Conservation (phyloP, 768 basidiomycete genomes). For the Suillus spraguei region DNA sequence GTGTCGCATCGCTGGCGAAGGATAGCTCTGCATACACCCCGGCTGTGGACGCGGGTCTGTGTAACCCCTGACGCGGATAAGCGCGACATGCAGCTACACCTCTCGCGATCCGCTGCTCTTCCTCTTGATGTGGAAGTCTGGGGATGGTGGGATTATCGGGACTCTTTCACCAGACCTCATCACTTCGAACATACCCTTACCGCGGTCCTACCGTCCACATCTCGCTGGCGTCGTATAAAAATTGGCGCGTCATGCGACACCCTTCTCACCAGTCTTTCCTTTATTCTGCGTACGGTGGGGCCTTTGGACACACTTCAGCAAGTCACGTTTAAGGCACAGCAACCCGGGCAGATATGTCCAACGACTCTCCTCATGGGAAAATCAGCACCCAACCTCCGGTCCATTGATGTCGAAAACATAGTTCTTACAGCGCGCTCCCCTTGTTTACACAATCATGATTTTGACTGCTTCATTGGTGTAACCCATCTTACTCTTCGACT, state of each 20-base stretch:
- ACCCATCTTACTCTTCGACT: conserved; percentile 31
- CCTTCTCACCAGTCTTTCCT: conserved; percentile 31
- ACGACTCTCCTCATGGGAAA: conserved; percentile 27
- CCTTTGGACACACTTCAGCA: conserved; percentile 27
- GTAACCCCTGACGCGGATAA: conserved; percentile 22
- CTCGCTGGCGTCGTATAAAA: conserved; percentile 31
- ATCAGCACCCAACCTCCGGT: conserved; percentile 22
- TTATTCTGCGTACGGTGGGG: conserved; percentile 25
- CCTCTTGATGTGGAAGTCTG: conserved; percentile 29
- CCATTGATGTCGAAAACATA: conserved; percentile 33
- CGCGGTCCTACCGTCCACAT: conserved; percentile 27
- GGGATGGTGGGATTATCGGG: conserved; percentile 33
- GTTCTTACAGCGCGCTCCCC: conserved; percentile 23
- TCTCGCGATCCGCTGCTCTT: not conserved
- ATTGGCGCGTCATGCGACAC: conserved; percentile 31
- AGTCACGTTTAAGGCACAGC: conserved; percentile 32
- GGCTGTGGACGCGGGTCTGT: conserved; percentile 32
- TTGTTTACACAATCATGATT: conserved; percentile 18
- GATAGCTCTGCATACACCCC: conserved; percentile 32
- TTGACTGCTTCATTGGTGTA: conserved; percentile 22
- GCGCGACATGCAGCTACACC: not conserved
- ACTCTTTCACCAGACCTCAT: conserved; percentile 24
- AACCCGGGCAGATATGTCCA: conserved; percentile 32
- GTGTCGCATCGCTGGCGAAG: conserved; percentile 37
- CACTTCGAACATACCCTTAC: conserved; percentile 30